Evolutionary conservation across 306 rosid species (phyloP).

Genomic region (Rubus idaeus): DNA sequence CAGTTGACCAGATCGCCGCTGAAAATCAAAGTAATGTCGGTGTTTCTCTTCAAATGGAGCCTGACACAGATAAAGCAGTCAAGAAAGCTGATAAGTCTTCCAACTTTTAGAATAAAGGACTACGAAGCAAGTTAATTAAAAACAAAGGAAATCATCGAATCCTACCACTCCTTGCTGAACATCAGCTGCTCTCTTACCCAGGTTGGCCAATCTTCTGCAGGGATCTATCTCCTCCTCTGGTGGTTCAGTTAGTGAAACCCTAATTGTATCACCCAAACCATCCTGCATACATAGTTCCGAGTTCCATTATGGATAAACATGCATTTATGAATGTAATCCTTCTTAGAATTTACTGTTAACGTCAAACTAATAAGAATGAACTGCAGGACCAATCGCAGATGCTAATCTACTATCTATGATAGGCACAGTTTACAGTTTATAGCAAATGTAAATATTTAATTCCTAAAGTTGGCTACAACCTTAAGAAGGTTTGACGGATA

Average conservation of each 20-base stretch:
- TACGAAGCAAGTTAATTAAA: constrained; percentile 15
- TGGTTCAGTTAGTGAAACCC: constrained; percentile 98
- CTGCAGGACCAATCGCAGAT: background rate
- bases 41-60: constrained; percentile 91
- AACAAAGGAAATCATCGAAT: constrained; percentile 27
- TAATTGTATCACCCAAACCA: constrained; percentile 95
- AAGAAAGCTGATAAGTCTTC: constrained; percentile 19
- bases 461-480: constrained; percentile 3
- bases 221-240: constrained; percentile 99
- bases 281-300: constrained; percentile 49
- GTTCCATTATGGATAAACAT: constrained; percentile 4
- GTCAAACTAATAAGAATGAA: background rate
- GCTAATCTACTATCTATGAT: background rate
- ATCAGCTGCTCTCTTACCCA: constrained; percentile 79
- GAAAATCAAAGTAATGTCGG: constrained; percentile 89
- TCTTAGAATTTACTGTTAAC: background rate
- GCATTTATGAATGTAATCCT: background rate
- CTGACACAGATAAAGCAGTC: constrained; percentile 46
- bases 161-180: constrained; percentile 96
- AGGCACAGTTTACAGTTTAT: background rate
- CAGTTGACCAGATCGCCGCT: constrained; percentile 92
- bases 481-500: background rate
- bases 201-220: constrained; percentile 84
- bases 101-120: constrained; percentile 15
- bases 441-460: background rate